Conservation (phyloP, 208 protist genomes). For the Wallacemonas sp. region DNA sequence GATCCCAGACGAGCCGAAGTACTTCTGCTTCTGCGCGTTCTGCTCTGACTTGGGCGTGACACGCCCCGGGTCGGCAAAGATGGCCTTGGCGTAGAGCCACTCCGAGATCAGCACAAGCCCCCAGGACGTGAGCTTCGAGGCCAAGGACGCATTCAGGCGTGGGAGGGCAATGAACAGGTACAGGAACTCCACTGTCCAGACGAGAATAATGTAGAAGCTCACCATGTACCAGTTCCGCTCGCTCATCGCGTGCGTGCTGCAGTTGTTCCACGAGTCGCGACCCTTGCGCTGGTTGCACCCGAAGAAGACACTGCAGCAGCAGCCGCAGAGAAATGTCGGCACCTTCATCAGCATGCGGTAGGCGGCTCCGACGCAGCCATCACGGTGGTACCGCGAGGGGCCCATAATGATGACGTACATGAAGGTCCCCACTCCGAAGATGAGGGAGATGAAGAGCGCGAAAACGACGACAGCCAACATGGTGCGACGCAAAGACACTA, state of each 20-base stretch:
- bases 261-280: constrained; percentile 34
- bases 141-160: constrained; percentile 36
- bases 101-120: constrained; percentile 63
- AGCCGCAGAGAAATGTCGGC: constrained; percentile 42
- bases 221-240: constrained; percentile 86
- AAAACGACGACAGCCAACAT: constrained; percentile 34
- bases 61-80: constrained; percentile 79
- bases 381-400: constrained; percentile 82
- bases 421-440: constrained; percentile 41
- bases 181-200: constrained; percentile 79
- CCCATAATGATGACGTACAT: constrained; percentile 93
- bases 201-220: constrained; percentile 82
- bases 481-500: background rate
- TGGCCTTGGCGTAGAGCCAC: constrained; percentile 62
- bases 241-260: constrained; percentile 36
- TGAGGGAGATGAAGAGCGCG: constrained; percentile 31
- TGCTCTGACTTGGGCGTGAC: constrained; percentile 55
- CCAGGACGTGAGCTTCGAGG: constrained; percentile 65
- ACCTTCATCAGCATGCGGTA: constrained; percentile 39
- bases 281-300: constrained; percentile 52
- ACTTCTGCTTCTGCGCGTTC: constrained; percentile 31
- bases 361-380: constrained; percentile 75
- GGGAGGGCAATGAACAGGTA: constrained; percentile 75
- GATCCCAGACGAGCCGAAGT: background rate
- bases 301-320: constrained; percentile 51